Evolutionary conservation across 169 alveolate genomes (phyloP).

Genomic region (Besnoitia besnoiti): DNA sequence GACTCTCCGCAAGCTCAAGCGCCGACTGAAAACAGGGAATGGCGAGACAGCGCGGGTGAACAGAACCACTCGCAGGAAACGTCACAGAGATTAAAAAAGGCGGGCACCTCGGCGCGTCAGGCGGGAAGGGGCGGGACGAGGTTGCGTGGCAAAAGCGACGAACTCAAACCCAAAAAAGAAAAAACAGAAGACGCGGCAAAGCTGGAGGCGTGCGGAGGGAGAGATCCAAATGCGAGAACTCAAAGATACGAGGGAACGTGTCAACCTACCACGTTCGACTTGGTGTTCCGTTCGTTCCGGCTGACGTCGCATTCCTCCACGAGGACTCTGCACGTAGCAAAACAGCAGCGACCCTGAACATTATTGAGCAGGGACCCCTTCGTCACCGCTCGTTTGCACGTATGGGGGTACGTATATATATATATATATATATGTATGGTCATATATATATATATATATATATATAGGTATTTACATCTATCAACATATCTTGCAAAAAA

Average conservation of each 20-base stretch:
- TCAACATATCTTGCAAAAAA: too few species aligned
- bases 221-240: not conserved
- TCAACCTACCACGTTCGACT: not conserved
- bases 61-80: not conserved
- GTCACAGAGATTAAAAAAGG: not conserved
- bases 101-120: not conserved
- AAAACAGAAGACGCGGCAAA: not conserved
- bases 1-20: not conserved
- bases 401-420: too few species aligned
- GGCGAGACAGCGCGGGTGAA: not conserved
- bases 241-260: not conserved
- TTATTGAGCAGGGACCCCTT: too few species aligned
- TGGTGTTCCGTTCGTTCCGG: not conserved
- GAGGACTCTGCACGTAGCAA: too few species aligned
- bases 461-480: too few species aligned
- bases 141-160: not conserved
- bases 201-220: not conserved
- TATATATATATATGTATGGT: not conserved
- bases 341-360: too few species aligned
- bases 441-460: too few species aligned
- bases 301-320: conserved; percentile 3
- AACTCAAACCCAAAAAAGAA: not conserved
- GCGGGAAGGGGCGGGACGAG: not conserved
- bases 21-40: not conserved
- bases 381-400: too few species aligned